Base-by-base conservation (phyloP, 2,329 filamentous ascomycete genomes). In the Fusarium sp. region DNA sequence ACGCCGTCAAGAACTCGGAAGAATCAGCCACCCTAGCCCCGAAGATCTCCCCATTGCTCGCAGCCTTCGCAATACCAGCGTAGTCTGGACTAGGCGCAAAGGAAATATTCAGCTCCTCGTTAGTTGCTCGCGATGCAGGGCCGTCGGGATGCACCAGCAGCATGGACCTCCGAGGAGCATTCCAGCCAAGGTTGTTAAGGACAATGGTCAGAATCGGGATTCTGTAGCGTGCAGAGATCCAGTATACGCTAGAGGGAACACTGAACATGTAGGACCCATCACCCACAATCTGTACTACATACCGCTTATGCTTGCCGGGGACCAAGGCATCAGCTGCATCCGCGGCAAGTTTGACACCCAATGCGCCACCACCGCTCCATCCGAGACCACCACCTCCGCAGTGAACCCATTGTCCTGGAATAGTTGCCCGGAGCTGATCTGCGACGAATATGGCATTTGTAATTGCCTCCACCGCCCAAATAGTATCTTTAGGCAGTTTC, bases 221-320 rank as follows among this genome's bases (percentile, higher is more conserved):
- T 0, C 51, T 24, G 13, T 70, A 70, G 0, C 59, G 41, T 0
- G 61, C 57, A 0, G 68, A 62, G 6, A 70, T 70, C 68, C 68
- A 70, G 34, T 67, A 70, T 0, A 70, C 68, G 4, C 63, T 65
- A 1, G 58, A 67, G 0, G 59, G 63, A 0, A 64, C 62, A 11
- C 57, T 57, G n/a, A 70, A 70, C 24, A 70, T 57, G 11, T 57
- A 70, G 4, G 62, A 70, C 0, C 67, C 67, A 12, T 70, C 67
- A 0, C 67, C 67, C 3, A 62, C 62, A 12, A 70, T 34, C 0
- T 65, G 62, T 1, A 65, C 61, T 0, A 65, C 62, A 1, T 64
- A 64, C 4, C 61, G 49, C 20, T 60, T 48, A 2, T 27, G 22
- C 14, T 52, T 60, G 0, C 18, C 20, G 4, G 57, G 45, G 6